A percentile compares a stretch with the other conserved stretches of the same genome.
These are phyloP conservation scores for Priceomyces haplophilus DNA, from an alignment of 805 yeast species.

Conservation along the genomic window DNA sequence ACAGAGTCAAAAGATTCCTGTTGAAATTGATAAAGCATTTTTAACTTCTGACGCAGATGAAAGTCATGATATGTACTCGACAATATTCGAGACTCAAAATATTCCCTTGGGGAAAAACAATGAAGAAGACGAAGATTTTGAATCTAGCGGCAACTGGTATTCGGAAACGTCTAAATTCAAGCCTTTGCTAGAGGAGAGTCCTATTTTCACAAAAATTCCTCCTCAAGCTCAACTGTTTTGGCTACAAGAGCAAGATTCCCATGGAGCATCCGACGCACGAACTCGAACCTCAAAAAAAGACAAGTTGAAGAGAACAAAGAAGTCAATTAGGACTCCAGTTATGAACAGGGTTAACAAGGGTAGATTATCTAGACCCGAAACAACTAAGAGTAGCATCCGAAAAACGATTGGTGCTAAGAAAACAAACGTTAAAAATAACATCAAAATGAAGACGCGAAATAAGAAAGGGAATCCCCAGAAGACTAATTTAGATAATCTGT, in stretches of 20 bases:
- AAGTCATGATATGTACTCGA: constrained; percentile 4
- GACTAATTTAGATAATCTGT: no score
- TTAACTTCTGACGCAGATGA: constrained; percentile 17
- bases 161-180: background rate
- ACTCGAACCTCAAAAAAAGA: background rate
- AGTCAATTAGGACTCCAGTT: no score
- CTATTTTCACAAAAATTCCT: background rate
- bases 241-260: background rate
- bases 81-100: background rate
- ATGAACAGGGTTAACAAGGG: background rate
- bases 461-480: no score
- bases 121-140: background rate
- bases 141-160: background rate
- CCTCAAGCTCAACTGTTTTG: background rate
- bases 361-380: background rate
- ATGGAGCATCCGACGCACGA: background rate
- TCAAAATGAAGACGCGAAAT: background rate
- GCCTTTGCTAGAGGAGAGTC: background rate
- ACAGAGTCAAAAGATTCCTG: constrained; percentile 11
- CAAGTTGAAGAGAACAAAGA: no score
- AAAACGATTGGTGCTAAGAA: background rate
- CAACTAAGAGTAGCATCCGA: no score
- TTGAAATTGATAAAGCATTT: constrained; percentile 20
- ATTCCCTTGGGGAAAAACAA: background rate
- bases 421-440: background rate